A percentile compares a stretch with the other conserved stretches of the same genome.
phyloP scores from a whole-genome alignment of 805 yeast species.

The Ogataea thermomethanolica region DNA sequence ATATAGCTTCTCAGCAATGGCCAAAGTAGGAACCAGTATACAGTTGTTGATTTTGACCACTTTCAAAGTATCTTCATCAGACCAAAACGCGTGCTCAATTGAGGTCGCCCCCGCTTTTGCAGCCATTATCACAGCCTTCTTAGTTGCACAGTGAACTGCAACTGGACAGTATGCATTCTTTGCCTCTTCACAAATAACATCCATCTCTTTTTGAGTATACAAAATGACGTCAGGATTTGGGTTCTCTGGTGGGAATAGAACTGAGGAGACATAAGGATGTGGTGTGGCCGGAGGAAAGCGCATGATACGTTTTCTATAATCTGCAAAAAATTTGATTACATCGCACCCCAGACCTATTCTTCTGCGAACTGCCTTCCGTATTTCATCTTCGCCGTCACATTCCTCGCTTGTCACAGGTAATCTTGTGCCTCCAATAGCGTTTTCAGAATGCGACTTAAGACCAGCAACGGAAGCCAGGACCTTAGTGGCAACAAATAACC shows the following conservation, averaged over 20 bases:
- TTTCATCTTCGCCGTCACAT: slow-evolving; percentile 28
- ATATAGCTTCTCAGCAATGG: slow-evolving; percentile 25
- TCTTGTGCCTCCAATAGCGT: slow-evolving; percentile 24
- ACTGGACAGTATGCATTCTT: slow-evolving; percentile 26
- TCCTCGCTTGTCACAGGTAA: slow-evolving; percentile 24
- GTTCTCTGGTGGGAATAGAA: slow-evolving; percentile 25
- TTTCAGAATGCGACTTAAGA: slow-evolving; percentile 25
- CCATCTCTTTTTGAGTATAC: slow-evolving; percentile 29
- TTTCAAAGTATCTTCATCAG: slow-evolving; percentile 20
- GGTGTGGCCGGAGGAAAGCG: slow-evolving; percentile 28
- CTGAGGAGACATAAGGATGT: slow-evolving; percentile 28
- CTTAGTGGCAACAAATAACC: slow-evolving; percentile 29
- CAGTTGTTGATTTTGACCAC: slow-evolving; percentile 20
- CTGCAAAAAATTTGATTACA: slow-evolving; percentile 28
- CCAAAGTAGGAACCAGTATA: slow-evolving; percentile 27
- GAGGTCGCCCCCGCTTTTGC: slow-evolving; percentile 27
- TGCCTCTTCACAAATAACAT: slow-evolving; percentile 26
- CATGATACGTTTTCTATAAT: slow-evolving; percentile 28
- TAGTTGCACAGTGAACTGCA: slow-evolving; percentile 30
- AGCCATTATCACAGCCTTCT: slow-evolving; percentile 27
- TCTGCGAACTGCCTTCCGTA: slow-evolving; percentile 27
- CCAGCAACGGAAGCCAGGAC: slow-evolving; percentile 25
- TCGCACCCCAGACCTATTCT: slow-evolving; percentile 29
- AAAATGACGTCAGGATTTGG: slow-evolving; percentile 29
- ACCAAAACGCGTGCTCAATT: slow-evolving; percentile 29